Percentiles rank a stretch among this genome's conserved stretches.
These are phyloP conservation scores for Crucibulum laeve DNA, from an alignment of 768 basidiomycete species.

Conservation along the genomic window DNA sequence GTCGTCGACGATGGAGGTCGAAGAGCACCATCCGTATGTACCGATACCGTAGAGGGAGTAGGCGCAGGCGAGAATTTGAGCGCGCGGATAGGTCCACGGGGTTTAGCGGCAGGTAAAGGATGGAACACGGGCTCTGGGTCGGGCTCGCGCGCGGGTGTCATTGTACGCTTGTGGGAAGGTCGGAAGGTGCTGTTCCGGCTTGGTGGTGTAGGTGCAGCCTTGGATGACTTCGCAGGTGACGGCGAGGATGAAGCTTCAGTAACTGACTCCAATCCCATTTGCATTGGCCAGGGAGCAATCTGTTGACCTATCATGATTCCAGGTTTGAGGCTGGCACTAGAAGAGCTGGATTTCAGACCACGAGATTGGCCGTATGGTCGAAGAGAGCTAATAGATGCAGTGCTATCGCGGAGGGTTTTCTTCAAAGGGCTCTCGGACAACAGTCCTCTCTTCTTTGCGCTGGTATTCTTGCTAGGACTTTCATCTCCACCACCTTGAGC, in stretches of 20 bases:
- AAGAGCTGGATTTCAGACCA: constrained; percentile 7
- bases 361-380: constrained; percentile 24
- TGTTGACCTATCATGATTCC: constrained; percentile 56
- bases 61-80: constrained; percentile 17
- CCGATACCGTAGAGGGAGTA: constrained; percentile 18
- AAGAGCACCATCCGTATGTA: constrained; percentile 16
- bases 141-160: constrained; percentile 53
- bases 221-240: constrained; percentile 7
- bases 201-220: background rate
- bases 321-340: constrained; percentile 8
- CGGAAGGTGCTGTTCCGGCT: constrained; percentile 26
- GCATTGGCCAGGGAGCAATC: constrained; percentile 59
- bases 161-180: constrained; percentile 46
- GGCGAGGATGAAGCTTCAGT: constrained; percentile 10
- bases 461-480: constrained; percentile 29
- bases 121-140: constrained; percentile 59
- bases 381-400: constrained; percentile 30
- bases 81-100: constrained; percentile 14
- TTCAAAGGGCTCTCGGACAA: constrained; percentile 33
- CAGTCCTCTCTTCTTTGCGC: constrained; percentile 18
- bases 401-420: constrained; percentile 27
- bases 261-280: constrained; percentile 16
- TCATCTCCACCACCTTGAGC: constrained; percentile 8
- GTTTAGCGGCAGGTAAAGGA: constrained; percentile 47
- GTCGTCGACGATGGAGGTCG: constrained; percentile 35